Evolutionary conservation across 1,284 basidiomycete species (phyloP).

Genomic region (Sphagnurus paluster): DNA sequence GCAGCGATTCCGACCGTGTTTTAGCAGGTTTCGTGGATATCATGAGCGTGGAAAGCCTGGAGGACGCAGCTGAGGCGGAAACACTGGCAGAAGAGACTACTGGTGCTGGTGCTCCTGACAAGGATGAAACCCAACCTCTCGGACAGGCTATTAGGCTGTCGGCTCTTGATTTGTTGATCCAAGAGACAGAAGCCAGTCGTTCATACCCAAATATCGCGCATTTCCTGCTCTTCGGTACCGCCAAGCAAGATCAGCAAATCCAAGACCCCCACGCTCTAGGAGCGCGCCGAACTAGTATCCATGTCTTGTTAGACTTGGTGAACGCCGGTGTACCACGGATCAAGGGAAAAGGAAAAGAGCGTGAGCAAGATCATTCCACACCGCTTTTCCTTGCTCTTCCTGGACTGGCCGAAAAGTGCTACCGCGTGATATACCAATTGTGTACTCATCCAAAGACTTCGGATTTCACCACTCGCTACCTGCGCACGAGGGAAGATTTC

Average conservation of each 20-base stretch:
- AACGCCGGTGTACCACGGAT: conserved; percentile 66
- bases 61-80: conserved; percentile 62
- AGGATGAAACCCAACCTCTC: conserved; percentile 46
- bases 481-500: conserved; percentile 89
- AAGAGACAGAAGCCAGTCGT: conserved; percentile 66
- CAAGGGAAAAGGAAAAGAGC: conserved; percentile 46
- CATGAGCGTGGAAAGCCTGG: conserved; percentile 62
- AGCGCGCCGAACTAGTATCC: conserved; percentile 71
- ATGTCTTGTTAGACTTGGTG: conserved; percentile 80
- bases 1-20: conserved; percentile 85
- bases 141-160: conserved; percentile 75
- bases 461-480: conserved; percentile 81
- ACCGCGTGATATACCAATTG: conserved; percentile 82
- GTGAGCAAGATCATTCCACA: conserved; percentile 35
- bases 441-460: conserved; percentile 87
- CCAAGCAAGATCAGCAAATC: conserved; percentile 54
- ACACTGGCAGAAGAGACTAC: conserved; percentile 59
- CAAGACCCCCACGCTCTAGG: conserved; percentile 77
- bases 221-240: conserved; percentile 80
- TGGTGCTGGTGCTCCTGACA: conserved; percentile 67
- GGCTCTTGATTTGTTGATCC: conserved; percentile 85
- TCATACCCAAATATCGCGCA: conserved; percentile 88
- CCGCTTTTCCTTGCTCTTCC: conserved; percentile 75
- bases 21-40: conserved; percentile 76
- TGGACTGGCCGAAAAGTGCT: conserved; percentile 83